These are phyloP conservation scores for Xylariales sp. DNA, from an alignment of 2,329 filamentous ascomycete genomes.

Conservation along the genomic window DNA sequence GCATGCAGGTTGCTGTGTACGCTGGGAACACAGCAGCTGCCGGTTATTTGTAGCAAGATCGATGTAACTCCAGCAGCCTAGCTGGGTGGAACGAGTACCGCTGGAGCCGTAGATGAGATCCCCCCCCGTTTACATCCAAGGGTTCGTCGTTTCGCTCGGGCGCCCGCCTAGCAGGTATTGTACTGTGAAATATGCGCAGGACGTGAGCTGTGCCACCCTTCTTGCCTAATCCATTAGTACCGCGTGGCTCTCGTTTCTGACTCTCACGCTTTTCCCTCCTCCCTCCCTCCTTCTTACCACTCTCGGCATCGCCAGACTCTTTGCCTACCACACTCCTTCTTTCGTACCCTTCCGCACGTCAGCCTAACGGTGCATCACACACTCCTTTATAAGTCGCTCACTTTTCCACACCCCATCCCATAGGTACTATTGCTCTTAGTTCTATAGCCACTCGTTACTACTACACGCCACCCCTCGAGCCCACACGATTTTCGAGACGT, in stretches of 20 bases:
- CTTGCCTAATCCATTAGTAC: constrained; percentile 4
- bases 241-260: constrained; percentile 1
- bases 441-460: constrained; percentile 5
- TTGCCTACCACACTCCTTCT: constrained; percentile 11
- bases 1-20: neutral
- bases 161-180: too few species aligned
- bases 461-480: neutral
- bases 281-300: constrained; percentile 1
- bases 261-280: constrained; percentile 3
- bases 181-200: too few species aligned
- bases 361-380: constrained; percentile 6
- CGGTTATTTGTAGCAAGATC: constrained; percentile 4
- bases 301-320: constrained; percentile 2
- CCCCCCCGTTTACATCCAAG: constrained; percentile 1
- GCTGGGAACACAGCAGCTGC: neutral
- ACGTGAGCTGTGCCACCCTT: constrained; percentile 8
- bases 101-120: neutral
- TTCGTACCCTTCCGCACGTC: neutral
- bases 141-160: too few species aligned
- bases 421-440: constrained; percentile 3
- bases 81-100: neutral
- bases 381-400: constrained; percentile 8
- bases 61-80: constrained; percentile 5
- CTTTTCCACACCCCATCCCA: neutral
- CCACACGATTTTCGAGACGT: neutral